Base-by-base conservation (phyloP, 1,139 yeast genomes). In the Suhomyces chickasaworum region DNA sequence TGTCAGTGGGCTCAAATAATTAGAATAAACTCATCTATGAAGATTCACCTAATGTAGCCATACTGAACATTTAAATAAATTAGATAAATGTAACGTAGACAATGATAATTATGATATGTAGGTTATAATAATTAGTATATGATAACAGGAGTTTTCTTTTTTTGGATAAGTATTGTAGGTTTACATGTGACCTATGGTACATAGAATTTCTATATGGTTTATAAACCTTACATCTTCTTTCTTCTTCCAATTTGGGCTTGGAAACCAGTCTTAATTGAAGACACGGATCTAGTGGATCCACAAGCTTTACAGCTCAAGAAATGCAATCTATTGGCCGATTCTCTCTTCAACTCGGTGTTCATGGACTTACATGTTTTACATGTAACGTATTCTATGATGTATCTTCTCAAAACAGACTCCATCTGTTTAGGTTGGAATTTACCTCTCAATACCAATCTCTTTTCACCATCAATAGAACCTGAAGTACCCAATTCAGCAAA, bases 401-500 rank as follows among this genome's bases (percentile, higher is more conserved):
- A 93, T 72, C 97, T 84, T 78, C 98, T 87, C 71, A 93, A 80
- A 54, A 93, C 96, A 53, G 91, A 87, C 73, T 93, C 99, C 81
- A 93, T 85, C 71, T 91, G 97, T 74, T 93, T 93, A 59, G 96
- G 97, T 73, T 87, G 96, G 80, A 90, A 93, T 71, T 96, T 88
- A 76, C 99, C 99, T 79, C 90, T 93, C 69, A 93, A 90, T 53
- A 93, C 91, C 65, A 93, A 81, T 71, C 99, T 86, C 77, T 90
- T 89, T 68, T 90, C 91, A 66, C 98, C 99, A 73, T 93, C 99
- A 52, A 93, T 93, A 49, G 98, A 91, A 65, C 99, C 99, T 2
- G 98, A 89, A 20, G 99, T 93, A 84, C 99, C 99, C 81, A 93
- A 80, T 77, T 93, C 99, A 2, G 99, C 98, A 71, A 93, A 95